phyloP scores from a whole-genome alignment of 2,329 filamentous ascomycete species.

The Pestalotiopsis sp. region DNA sequence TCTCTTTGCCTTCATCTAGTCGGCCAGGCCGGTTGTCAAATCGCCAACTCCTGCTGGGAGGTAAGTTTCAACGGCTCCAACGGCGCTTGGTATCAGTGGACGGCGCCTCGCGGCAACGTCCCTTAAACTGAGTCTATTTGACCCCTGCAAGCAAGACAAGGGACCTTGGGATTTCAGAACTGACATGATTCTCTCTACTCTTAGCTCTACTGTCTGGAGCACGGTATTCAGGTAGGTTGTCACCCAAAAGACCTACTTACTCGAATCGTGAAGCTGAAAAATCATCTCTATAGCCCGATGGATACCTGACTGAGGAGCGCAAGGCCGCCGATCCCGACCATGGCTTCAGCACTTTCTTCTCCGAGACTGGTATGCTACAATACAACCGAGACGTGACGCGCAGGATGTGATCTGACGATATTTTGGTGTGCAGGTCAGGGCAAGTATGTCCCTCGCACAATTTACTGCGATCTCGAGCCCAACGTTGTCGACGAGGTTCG shows the following conservation, averaged over 20 bases:
- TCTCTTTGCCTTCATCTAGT: slow-evolving; percentile 61
- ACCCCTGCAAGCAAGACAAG: slow-evolving; percentile 1
- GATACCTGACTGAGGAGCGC: slow-evolving; percentile 97
- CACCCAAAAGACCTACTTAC: slow-evolving; percentile 13
- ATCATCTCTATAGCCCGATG: slow-evolving; percentile 74
- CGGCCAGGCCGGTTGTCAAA: slow-evolving; percentile 99
- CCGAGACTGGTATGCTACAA: slow-evolving; percentile 81
- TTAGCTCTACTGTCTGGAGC: slow-evolving; percentile 99
- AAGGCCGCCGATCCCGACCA: slow-evolving; percentile 92
- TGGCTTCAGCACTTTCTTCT: slow-evolving; percentile 99
- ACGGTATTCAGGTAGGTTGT: slow-evolving; percentile 89
- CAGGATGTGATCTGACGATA: not conserved
- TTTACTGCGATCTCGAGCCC: slow-evolving; percentile 99
- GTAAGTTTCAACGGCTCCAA: slow-evolving; percentile 58
- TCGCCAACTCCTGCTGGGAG: slow-evolving; percentile 99
- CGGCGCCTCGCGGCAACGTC: not conserved
- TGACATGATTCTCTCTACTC: slow-evolving; percentile 23
- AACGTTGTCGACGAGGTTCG: slow-evolving; percentile 99
- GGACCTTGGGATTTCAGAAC: not conserved
- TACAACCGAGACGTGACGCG: slow-evolving; percentile 12
- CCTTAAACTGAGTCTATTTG: not conserved
- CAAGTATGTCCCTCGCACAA: slow-evolving; percentile 98
- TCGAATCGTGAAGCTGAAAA: slow-evolving; percentile 30
- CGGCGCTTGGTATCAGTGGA: not conserved
- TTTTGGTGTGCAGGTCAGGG: slow-evolving; percentile 72